Conservation (phyloP, 2,329 filamentous ascomycete genomes). For the Fusarium xylarioides region DNA sequence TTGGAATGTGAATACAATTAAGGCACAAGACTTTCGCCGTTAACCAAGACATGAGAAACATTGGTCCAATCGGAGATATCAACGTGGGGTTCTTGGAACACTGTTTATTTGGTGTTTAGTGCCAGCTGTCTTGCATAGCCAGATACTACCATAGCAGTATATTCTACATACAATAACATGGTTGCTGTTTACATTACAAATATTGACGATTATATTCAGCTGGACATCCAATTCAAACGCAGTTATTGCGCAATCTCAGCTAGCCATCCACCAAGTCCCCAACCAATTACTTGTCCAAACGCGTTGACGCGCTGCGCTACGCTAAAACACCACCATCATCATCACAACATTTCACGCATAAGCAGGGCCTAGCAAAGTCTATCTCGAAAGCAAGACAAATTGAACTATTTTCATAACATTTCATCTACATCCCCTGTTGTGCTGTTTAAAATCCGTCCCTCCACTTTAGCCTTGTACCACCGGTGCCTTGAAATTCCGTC, state of each 20-base stretch:
- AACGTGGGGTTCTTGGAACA: background rate
- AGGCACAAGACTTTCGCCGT: background rate
- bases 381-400: constrained; percentile 2
- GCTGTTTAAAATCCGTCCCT: background rate
- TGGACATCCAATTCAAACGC: background rate
- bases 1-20: background rate
- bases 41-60: constrained; percentile 16
- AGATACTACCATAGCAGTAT: background rate
- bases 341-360: constrained; percentile 28
- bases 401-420: background rate
- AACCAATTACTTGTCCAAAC: constrained; percentile 21
- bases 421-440: constrained; percentile 3
- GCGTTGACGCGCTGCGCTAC: constrained; percentile 26
- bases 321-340: constrained; percentile 34
- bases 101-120: constrained; percentile 7
- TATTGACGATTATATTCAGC: background rate
- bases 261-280: constrained; percentile 6
- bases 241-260: constrained; percentile 9
- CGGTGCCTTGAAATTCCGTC: constrained; percentile 47
- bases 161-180: background rate
- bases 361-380: constrained; percentile 16
- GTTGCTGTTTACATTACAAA: background rate
- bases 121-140: constrained; percentile 16
- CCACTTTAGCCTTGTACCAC: background rate
- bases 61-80: constrained; percentile 10